Evolutionary conservation across 1,139 yeast species (phyloP).

Genomic region (Chernovozyma sophiae-reginae): DNA sequence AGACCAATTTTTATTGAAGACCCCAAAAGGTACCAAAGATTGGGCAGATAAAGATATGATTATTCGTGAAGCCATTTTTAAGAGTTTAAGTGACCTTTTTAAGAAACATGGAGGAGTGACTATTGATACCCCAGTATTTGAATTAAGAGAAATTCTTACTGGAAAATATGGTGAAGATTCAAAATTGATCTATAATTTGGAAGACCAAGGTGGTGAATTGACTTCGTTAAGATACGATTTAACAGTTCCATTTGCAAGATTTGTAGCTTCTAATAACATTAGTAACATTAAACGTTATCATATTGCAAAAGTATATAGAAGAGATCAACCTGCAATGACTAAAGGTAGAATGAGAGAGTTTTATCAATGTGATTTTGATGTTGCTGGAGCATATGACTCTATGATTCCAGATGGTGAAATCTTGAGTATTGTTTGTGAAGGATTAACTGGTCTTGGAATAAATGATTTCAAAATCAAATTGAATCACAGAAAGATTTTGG

Average conservation of each 20-base stretch:
- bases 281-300: conserved; percentile 89
- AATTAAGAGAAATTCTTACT: conserved; percentile 86
- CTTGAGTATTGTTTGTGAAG: conserved; percentile 76
- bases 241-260: conserved; percentile 97
- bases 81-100: conserved; percentile 66
- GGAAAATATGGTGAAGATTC: conserved; percentile 99
- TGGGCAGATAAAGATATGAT: conserved; percentile 99
- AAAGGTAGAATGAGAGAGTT: conserved; percentile 99
- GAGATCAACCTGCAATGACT: conserved; percentile 99
- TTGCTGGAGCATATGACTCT: conserved; percentile 85
- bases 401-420: conserved; percentile 97
- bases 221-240: conserved; percentile 92
- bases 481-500: conserved; percentile 92
- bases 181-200: conserved; percentile 87
- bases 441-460: conserved; percentile 78
- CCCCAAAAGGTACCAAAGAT: conserved; percentile 97
- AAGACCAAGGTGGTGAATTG: conserved; percentile 97
- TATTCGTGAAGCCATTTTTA: conserved; percentile 81
- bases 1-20: conserved; percentile 68
- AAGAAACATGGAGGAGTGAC: conserved; percentile 97
- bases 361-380: conserved; percentile 95
- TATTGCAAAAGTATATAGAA: conserved; percentile 95
- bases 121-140: conserved; percentile 96
- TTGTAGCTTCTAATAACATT: conserved; percentile 90
- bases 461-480: conserved; percentile 84